phyloP scores from a whole-genome alignment of 1,284 basidiomycete species.

The Butyriboletus appendiculatus region DNA sequence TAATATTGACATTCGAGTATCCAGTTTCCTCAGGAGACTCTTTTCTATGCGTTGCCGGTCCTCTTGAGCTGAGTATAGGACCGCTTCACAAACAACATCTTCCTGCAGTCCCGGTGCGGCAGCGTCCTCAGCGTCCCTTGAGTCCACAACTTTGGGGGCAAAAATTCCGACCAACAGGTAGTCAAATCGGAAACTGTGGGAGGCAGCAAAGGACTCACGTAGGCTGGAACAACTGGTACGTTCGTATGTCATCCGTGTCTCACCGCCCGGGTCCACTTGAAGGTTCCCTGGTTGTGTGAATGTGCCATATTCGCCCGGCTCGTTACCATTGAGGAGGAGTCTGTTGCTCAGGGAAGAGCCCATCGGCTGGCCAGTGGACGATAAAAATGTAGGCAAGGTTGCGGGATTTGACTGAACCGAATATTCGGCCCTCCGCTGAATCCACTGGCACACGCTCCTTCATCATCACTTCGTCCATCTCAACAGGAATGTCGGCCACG shows the following conservation, averaged over 20 bases:
- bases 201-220: constrained; percentile 13
- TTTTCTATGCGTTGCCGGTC: constrained; percentile 14
- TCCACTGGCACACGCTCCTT: not conserved
- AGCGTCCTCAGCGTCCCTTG: constrained; percentile 10
- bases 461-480: not conserved
- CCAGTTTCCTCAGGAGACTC: constrained; percentile 37
- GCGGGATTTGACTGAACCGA: not conserved
- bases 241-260: constrained; percentile 10
- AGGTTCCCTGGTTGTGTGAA: constrained; percentile 14
- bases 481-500: constrained; percentile 38
- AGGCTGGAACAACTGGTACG: constrained; percentile 15
- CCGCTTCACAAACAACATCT: not conserved
- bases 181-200: not conserved
- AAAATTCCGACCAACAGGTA: not conserved
- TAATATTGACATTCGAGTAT: constrained; percentile 50
- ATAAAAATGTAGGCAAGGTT: not conserved
- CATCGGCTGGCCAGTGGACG: not conserved
- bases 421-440: not conserved
- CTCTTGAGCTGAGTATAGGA: not conserved
- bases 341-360: not conserved
- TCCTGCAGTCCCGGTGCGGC: not conserved
- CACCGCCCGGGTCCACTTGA: constrained; percentile 21
- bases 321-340: not conserved
- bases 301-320: constrained; percentile 10
- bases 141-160: constrained; percentile 3